Conservation (phyloP, 345 rosid species). For the Ricinus communis region DNA sequence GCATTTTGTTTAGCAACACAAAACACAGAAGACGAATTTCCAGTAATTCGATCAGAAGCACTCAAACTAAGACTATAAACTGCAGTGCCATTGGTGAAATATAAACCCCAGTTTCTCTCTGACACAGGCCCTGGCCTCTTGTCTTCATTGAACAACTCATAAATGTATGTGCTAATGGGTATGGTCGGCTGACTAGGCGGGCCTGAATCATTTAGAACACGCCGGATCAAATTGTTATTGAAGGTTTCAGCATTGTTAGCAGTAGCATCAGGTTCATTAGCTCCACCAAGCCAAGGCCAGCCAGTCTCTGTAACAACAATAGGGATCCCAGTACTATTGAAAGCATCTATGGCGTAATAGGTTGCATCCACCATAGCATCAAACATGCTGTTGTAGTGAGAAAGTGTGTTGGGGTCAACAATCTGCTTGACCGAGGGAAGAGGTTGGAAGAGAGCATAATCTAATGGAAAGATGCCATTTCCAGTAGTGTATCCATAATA, state of each 20-base stretch:
- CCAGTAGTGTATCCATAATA: constrained; percentile 84
- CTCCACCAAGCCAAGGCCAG: constrained; percentile 94
- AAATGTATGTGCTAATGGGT: constrained; percentile 74
- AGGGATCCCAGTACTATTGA: constrained; percentile 67
- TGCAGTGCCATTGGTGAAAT: constrained; percentile 69
- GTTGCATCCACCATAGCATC: constrained; percentile 99
- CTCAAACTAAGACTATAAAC: constrained; percentile 65
- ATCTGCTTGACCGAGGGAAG: constrained; percentile 85
- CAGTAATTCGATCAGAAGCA: constrained; percentile 27
- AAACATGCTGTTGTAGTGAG: constrained; percentile 89
- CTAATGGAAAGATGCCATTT: constrained; percentile 85
- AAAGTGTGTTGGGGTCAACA: constrained; percentile 95
- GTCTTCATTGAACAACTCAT: constrained; percentile 92
- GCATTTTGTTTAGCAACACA: constrained; percentile 78
- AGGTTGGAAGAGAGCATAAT: constrained; percentile 74
- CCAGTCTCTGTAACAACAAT: constrained; percentile 89
- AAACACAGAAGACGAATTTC: constrained; percentile 61
- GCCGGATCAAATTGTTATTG: constrained; percentile 62
- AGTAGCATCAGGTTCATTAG: constrained; percentile 75
- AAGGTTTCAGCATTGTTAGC: constrained; percentile 71
- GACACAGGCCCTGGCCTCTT: constrained; percentile 68
- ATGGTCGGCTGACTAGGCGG: constrained; percentile 76
- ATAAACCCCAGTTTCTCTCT: constrained; percentile 85
- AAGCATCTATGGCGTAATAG: constrained; percentile 76
- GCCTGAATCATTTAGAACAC: constrained; percentile 79